phyloP scores from a whole-genome alignment of 495 filamentous ascomycete genomes.

The Hypoxylon intermedium region DNA sequence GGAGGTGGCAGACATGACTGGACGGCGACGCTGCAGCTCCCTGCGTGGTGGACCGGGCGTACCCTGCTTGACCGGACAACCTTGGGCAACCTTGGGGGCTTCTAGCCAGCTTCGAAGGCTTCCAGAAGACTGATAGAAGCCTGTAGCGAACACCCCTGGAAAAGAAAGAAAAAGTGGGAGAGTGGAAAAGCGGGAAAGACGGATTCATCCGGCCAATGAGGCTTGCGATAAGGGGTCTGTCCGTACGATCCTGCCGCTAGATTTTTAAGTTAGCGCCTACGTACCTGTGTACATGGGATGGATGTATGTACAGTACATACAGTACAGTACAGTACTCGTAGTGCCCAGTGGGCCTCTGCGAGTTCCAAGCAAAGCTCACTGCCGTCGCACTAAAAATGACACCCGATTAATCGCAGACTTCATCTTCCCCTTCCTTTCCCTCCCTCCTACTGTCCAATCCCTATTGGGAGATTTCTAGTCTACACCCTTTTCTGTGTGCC shows the following conservation, averaged over 20 bases:
- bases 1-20: conserved; percentile 25
- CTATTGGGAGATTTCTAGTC: conserved; percentile 15
- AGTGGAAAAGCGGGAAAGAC: conserved; percentile 25
- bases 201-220: conserved; percentile 34
- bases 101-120: conserved; percentile 36
- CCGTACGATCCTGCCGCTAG: conserved; percentile 23
- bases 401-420: conserved; percentile 41
- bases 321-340: not conserved
- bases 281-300: not conserved
- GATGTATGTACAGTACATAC: too few relatives aligned
- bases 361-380: conserved; percentile 36
- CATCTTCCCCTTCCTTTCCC: conserved; percentile 32
- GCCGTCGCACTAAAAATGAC: conserved; percentile 42
- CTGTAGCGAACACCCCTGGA: conserved; percentile 21
- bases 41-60: conserved; percentile 29
- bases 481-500: conserved; percentile 21
- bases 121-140: conserved; percentile 46
- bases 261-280: conserved; percentile 17
- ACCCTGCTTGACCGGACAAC: conserved; percentile 34
- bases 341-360: conserved; percentile 1
- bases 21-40: conserved; percentile 24
- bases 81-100: conserved; percentile 25
- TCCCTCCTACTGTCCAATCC: conserved; percentile 30
- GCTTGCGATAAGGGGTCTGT: not conserved
- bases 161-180: conserved; percentile 22